Percentiles rank a stretch among this genome's conserved stretches.
Evolutionary conservation across 2,329 filamentous ascomycete species (phyloP).

Genomic region (Chaetomiaceae sp.): DNA sequence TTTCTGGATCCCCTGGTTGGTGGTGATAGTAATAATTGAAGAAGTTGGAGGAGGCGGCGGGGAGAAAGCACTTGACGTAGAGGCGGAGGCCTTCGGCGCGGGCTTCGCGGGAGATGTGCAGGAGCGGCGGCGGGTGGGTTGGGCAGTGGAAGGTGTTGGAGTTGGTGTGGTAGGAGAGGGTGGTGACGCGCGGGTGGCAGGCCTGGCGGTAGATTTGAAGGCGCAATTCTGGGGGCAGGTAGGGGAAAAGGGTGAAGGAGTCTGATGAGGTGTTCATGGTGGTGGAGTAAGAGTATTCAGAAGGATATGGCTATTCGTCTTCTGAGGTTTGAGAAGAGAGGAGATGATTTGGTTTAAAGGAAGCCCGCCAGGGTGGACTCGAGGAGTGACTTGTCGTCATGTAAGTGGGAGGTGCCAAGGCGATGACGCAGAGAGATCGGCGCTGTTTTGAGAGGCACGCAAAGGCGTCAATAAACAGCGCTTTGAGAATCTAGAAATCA

Average conservation of each 20-base stretch:
- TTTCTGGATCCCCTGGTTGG: not conserved
- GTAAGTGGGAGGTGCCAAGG: not conserved
- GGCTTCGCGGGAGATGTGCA: constrained; percentile 41
- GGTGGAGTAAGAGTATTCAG: not conserved
- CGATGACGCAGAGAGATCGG: not conserved
- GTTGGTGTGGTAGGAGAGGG: constrained; percentile 36
- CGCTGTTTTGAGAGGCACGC: not conserved
- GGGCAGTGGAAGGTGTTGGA: constrained; percentile 27
- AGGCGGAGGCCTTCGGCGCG: constrained; percentile 38
- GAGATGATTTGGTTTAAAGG: too few relatives aligned
- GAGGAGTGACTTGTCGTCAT: too few relatives aligned
- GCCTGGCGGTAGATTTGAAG: constrained; percentile 39
- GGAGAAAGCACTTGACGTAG: constrained; percentile 36
- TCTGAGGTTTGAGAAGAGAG: too few relatives aligned
- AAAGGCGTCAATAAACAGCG: too few relatives aligned
- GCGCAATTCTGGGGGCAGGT: constrained; percentile 38
- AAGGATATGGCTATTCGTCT: too few relatives aligned
- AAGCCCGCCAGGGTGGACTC: too few relatives aligned
- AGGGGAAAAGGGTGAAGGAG: constrained; percentile 34
- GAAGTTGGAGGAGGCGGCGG: too few relatives aligned
- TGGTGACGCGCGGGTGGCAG: constrained; percentile 36
- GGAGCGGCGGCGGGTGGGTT: constrained; percentile 35
- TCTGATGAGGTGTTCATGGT: constrained; percentile 7
- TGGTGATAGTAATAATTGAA: constrained; percentile 31
- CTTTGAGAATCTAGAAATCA: too few relatives aligned